phyloP scores from a whole-genome alignment of 352 stramenopile genomes.

The Phytophthora sp. region DNA sequence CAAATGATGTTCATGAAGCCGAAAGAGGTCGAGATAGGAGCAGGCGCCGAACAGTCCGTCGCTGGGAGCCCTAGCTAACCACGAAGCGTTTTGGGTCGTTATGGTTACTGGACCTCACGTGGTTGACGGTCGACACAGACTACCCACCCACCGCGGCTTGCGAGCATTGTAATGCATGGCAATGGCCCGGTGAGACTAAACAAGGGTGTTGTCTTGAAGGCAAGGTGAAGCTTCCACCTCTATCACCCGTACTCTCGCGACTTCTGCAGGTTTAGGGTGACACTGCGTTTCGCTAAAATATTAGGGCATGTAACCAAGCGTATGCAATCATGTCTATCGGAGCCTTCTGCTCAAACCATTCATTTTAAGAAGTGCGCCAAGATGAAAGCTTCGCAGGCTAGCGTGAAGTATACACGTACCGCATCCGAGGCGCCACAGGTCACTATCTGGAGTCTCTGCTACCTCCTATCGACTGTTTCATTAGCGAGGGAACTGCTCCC shows the following conservation, averaged over 20 bases:
- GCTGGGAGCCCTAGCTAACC: too few relatives aligned
- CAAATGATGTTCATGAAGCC: too few relatives aligned
- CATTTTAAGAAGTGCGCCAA: not conserved
- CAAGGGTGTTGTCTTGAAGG: not conserved
- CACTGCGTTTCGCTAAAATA: not conserved
- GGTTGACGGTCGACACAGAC: too few relatives aligned
- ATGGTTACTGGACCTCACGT: too few relatives aligned
- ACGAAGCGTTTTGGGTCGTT: too few relatives aligned
- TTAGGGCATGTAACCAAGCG: not conserved
- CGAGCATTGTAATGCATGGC: not conserved
- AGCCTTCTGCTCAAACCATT: not conserved
- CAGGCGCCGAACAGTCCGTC: too few relatives aligned
- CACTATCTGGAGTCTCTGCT: constrained; percentile 5
- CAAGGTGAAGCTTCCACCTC: not conserved
- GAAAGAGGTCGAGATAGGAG: too few relatives aligned
- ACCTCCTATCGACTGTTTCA: not conserved
- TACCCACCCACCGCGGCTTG: not conserved
- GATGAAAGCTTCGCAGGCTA: not conserved
- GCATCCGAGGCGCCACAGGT: not conserved
- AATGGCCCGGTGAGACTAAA: not conserved
- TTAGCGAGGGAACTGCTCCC: not conserved
- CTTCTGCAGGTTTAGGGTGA: not conserved
- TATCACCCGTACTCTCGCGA: not conserved
- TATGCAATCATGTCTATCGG: not conserved
- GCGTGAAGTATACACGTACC: constrained; percentile 2